Evolutionary conservation across 2,329 filamentous ascomycete genomes (phyloP).

Genomic region (Fusarium devonianum): DNA sequence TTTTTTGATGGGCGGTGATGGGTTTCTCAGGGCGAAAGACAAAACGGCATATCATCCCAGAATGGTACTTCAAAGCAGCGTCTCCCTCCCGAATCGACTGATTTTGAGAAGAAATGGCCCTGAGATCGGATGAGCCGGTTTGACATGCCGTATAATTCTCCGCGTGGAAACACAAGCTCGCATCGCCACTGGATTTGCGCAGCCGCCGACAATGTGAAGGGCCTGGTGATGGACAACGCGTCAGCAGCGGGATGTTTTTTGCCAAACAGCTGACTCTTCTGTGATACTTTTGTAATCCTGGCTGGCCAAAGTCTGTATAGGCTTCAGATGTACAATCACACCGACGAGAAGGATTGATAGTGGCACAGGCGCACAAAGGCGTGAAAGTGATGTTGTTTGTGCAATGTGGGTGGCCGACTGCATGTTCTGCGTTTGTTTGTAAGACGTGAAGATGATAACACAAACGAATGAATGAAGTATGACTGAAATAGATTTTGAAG

Average conservation of each 20-base stretch:
- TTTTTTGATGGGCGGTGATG: no score
- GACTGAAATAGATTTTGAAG: no score
- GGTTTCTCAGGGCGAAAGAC: no score
- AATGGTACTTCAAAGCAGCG: conserved; percentile 8
- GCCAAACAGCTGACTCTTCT: conserved; percentile 17
- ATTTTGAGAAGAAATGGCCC: conserved; percentile 6
- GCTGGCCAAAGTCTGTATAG: conserved; percentile 1
- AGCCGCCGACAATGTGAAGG: conserved; percentile 17
- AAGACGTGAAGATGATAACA: not conserved
- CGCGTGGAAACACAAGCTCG: not conserved
- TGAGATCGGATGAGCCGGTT: conserved; percentile 33
- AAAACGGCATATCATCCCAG: not conserved
- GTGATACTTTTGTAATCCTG: not conserved
- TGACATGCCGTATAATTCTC: not conserved
- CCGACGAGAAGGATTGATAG: conserved; percentile 5
- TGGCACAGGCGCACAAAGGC: conserved; percentile 18
- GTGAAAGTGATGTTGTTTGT: conserved; percentile 9
- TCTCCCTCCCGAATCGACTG: conserved; percentile 21
- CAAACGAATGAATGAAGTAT: not conserved
- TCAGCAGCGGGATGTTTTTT: not conserved
- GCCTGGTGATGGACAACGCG: no score
- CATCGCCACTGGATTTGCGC: conserved; percentile 3
- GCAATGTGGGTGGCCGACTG: not conserved
- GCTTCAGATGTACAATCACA: conserved; percentile 14
- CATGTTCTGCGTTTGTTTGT: conserved; percentile 4